phyloP scores from a whole-genome alignment of 495 filamentous ascomycete species.

The Penicillium coprophilum region DNA sequence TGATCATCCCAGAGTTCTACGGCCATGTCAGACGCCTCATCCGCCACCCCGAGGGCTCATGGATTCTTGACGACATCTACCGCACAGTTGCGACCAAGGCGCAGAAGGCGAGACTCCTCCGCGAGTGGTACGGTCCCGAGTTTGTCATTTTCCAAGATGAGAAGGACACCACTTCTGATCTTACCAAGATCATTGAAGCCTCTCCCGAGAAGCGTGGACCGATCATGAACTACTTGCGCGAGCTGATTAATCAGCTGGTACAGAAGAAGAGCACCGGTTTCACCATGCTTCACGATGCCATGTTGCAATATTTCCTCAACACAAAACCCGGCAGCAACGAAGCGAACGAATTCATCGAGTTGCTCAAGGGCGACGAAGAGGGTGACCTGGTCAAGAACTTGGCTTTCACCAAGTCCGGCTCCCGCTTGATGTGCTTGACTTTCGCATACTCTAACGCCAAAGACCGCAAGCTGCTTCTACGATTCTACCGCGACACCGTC shows the following conservation, averaged over 20 bases:
- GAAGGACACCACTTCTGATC: conserved; percentile 52
- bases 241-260: conserved; percentile 83
- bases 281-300: conserved; percentile 94
- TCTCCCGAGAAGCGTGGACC: conserved; percentile 81
- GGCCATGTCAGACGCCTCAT: conserved; percentile 88
- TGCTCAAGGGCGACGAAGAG: conserved; percentile 86
- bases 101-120: conserved; percentile 78
- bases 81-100: conserved; percentile 75
- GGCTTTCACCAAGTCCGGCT: conserved; percentile 89
- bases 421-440: conserved; percentile 74
- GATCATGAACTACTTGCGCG: conserved; percentile 79
- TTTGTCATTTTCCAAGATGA: conserved; percentile 77
- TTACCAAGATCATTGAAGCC: conserved; percentile 69
- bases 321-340: conserved; percentile 73
- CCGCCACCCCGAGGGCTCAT: conserved; percentile 91
- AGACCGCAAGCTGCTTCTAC: conserved; percentile 85
- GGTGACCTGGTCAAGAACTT: conserved; percentile 89
- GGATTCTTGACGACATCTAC: conserved; percentile 97
- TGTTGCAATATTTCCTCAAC: conserved; percentile 93
- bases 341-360: conserved; percentile 80
- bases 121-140: conserved; percentile 97
- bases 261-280: conserved; percentile 96
- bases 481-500: conserved; percentile 80
- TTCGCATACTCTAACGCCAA: conserved; percentile 85
- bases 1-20: conserved; percentile 92